Base-by-base conservation (phyloP, 768 basidiomycete genomes). In the Hirschioporus abietinus region DNA sequence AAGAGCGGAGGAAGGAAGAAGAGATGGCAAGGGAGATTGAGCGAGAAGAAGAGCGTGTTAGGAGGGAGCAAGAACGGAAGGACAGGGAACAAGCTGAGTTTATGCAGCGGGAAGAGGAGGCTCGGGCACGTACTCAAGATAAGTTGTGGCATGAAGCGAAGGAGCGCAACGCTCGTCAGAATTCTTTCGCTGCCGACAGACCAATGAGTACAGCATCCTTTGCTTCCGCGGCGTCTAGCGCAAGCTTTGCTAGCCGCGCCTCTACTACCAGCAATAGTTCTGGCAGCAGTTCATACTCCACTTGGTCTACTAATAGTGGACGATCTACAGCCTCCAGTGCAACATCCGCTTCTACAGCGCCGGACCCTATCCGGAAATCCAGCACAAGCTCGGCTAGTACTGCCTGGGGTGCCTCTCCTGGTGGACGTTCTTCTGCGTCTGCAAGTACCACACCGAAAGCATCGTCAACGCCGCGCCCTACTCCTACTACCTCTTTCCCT, bases 191-290 rank as follows among this genome's bases (percentile, higher is more conserved):
- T 24, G 42, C 72, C 6, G 71, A 76, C 27, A 75, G 76, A 76
- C 72, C 77, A 35, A 72, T 73, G 61, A 68, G 67, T 65, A 66
- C 61, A 35, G 35, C 57, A 9, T 66, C 66, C 18, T 65, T 67
- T 4, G 30, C 35, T 60, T 57, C 64, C 26, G 35, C 72, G 1
- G 66, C 66, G 0, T 67, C 71, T 1, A 68, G 66, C 20, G 63
- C 70, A 25, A 58, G 65, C 60, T 20, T 68, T 68, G 57, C 67
- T 69, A 23, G 66, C 20, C 74, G 79, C 60, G 70, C 75, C 7
- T 75, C 81, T 27, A 74, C 73, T 63, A 68, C 76, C 52, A 73
- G 75, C 1, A 73, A 75, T 7, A 66, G 76, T 7, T 25, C 69
- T 24, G 62, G 71, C 12, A 66, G 71, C 34, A 79, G 78, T 71